Evolutionary conservation across 768 basidiomycete species (phyloP).

Genomic region (Naganishia friedmannii): DNA sequence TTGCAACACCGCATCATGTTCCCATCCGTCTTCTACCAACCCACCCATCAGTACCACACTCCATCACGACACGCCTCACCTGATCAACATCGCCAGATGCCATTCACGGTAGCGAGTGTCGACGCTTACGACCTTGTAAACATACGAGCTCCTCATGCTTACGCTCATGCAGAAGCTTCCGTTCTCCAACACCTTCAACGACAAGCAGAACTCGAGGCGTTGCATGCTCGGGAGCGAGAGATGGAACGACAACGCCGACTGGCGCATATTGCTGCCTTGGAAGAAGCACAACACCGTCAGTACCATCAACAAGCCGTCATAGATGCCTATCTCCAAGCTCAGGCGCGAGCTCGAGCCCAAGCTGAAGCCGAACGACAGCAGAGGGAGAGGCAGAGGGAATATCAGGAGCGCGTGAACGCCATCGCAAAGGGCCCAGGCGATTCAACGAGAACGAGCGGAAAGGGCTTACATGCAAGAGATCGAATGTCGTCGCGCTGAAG

Average conservation of each 20-base stretch:
- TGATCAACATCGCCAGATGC: neutral
- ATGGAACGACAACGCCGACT: conserved; percentile 2
- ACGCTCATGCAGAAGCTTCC: conserved; percentile 1
- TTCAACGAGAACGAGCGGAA: conserved; percentile 11
- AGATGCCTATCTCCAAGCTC: conserved; percentile 5
- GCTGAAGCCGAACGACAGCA: conserved; percentile 13
- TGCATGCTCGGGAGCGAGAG: conserved; percentile 11
- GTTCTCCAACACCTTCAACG: conserved; percentile 7
- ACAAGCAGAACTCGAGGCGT: conserved; percentile 8
- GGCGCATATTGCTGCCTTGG: conserved; percentile 6
- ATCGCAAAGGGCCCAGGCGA: conserved; percentile 11
- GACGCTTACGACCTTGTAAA: neutral
- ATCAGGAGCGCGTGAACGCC: neutral
- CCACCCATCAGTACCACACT: neutral
- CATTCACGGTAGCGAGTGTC: neutral
- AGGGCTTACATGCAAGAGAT: conserved; percentile 6
- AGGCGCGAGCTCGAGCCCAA: conserved; percentile 7
- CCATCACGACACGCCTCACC: conserved; percentile 11
- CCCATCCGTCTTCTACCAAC: conserved; percentile 11
- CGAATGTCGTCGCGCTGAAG: conserved; percentile 4
- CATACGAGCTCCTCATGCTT: neutral
- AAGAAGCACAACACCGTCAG: conserved; percentile 3
- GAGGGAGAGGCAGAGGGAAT: conserved; percentile 13
- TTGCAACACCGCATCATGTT: neutral
- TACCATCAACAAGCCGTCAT: conserved; percentile 9